Base-by-base conservation (phyloP, 2,329 filamentous ascomycete genomes). In the Acephala macrosclerotiorum region DNA sequence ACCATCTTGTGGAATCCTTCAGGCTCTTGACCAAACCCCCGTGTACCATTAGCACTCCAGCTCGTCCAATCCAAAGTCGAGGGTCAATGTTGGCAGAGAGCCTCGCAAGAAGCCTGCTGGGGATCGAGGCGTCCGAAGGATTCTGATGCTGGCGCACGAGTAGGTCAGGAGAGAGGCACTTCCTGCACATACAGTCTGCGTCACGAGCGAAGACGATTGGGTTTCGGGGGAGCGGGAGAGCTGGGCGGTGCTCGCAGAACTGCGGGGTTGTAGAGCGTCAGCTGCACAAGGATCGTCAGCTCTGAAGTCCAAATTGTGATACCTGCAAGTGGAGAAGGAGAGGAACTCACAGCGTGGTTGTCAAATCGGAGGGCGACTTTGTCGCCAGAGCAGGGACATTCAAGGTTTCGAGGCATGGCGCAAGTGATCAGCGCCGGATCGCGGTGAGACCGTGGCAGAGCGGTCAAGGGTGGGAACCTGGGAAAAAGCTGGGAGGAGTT, bases 271-370 rank as follows among this genome's bases (percentile, higher is more conserved):
- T 25, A 33, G 58, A 49, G 36, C 40, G 58, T 60, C 58, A 60
- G 58, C 58, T 60, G 58, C 38, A 49, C 58, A 60, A 60, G 58
- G 58, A 49, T 47, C 58, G 36, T 60, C 58, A 60, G 58, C 58
- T 49, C 38, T 60, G 58, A 33, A 33, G 29, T 33, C 29, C 58
- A 60, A 7, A 47, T 20, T 60, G 8, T 60, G 58, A 60, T 60
- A 60, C 58, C 58, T 60, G 58, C 38, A 47, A 60, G 38, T 49
- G 42, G 58, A 60, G 58, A 60, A 47, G 38, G 36, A 49, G 58
- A 22, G 40, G 58, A 49, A 60, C 40, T 60, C 40, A 60, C 58
- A 47, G 40, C 58, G 29, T 9, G 29, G 29, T 33, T 33, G 29
- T 33, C 29, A 33, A 33, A 33, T 33, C 29, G 29, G 29, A 33